These are phyloP conservation scores for Melaleuca quinquenervia DNA, from an alignment of 345 rosid genomes.

Conservation along the genomic window DNA sequence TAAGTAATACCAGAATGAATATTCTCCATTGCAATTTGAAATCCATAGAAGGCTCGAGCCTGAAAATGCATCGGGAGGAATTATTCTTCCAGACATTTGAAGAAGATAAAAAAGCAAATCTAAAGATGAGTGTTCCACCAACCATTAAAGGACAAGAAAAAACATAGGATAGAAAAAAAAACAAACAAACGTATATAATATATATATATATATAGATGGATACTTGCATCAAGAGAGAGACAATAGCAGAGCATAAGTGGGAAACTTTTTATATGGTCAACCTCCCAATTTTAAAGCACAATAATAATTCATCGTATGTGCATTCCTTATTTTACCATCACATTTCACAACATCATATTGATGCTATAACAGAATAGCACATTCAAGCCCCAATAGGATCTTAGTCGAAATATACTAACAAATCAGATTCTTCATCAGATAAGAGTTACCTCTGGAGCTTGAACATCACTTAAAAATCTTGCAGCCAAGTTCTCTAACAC, in stretches of 20 bases:
- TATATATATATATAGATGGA: too few species aligned
- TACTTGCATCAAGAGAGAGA: background rate
- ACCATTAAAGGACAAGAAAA: background rate
- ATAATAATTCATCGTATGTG: background rate
- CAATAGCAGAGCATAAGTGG: background rate
- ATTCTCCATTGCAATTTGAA: slow-evolving; percentile 95
- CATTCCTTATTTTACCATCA: background rate
- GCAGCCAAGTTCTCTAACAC: slow-evolving; percentile 87
- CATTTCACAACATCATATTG: background rate
- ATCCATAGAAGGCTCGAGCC: slow-evolving; percentile 92
- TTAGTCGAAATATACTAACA: background rate
- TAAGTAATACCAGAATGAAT: slow-evolving; percentile 72
- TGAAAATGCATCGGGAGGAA: slow-evolving; percentile 6
- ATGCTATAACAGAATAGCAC: background rate
- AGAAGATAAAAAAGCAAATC: background rate
- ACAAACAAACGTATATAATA: too few species aligned
- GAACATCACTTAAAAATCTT: slow-evolving; percentile 77
- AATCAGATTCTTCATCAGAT: background rate
- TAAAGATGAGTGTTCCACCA: background rate
- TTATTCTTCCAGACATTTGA: background rate
- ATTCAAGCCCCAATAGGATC: background rate
- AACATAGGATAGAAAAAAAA: background rate
- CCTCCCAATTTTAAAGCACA: background rate
- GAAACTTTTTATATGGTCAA: background rate
- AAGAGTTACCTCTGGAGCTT: slow-evolving; percentile 65